These are phyloP conservation scores for Xylariomycetidae sp. DNA, from an alignment of 2,329 filamentous ascomycete species.

Conservation along the genomic window DNA sequence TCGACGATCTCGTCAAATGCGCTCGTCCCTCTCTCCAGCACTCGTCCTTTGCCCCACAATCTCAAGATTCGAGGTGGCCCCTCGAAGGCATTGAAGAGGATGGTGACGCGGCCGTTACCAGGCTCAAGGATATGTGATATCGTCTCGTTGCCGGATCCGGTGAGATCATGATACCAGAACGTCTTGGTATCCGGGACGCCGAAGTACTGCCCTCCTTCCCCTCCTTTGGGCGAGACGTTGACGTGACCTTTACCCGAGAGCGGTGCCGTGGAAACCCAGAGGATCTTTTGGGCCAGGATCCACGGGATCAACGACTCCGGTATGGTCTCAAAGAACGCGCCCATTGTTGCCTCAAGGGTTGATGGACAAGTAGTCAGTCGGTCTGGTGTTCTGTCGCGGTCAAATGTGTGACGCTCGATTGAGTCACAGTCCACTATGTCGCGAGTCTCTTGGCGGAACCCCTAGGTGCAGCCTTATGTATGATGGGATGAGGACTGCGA, in stretches of 20 bases:
- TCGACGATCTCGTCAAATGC: constrained; percentile 29
- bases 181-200: neutral
- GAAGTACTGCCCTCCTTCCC: neutral
- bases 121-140: constrained; percentile 35
- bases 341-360: no score
- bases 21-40: constrained; percentile 27
- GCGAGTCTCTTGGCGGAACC: no score
- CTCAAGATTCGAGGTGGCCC: constrained; percentile 32
- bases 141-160: neutral
- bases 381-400: no score
- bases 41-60: constrained; percentile 31
- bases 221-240: constrained; percentile 1
- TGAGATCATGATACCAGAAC: constrained; percentile 1
- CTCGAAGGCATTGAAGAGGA: constrained; percentile 58
- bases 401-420: no score
- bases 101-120: constrained; percentile 61
- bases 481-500: no score
- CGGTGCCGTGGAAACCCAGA: neutral
- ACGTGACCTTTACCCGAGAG: neutral
- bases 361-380: no score
- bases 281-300: neutral
- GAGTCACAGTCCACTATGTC: no score
- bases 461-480: no score
- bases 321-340: neutral
- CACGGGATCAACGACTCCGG: constrained; percentile 1